A percentile compares a stretch with the other conserved stretches of the same genome.
phyloP scores from a whole-genome alignment of 2,329 filamentous ascomycete genomes.

The Paecilomyces fulvus region DNA sequence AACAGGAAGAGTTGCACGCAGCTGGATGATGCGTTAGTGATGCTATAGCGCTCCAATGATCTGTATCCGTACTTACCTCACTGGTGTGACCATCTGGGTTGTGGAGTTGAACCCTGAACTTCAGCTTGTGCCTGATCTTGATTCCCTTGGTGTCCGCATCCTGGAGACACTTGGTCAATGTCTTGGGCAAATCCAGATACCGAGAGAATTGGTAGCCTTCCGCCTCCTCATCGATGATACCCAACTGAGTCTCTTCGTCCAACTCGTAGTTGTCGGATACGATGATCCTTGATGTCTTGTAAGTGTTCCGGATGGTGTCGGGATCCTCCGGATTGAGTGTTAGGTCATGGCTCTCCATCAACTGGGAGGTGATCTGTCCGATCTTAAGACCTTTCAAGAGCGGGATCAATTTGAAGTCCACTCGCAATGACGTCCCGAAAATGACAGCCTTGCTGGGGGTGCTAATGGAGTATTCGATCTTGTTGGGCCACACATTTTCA shows the following conservation, averaged over 20 bases:
- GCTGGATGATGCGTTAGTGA: slow-evolving; percentile 36
- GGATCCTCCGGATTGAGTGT: slow-evolving; percentile 43
- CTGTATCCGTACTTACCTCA: slow-evolving; percentile 50
- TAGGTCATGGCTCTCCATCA: slow-evolving; percentile 71
- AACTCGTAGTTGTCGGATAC: slow-evolving; percentile 60
- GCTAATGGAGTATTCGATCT: slow-evolving; percentile 89
- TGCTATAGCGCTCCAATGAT: neutral
- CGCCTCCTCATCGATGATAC: slow-evolving; percentile 49
- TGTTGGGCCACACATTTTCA: slow-evolving; percentile 96
- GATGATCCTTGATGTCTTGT: slow-evolving; percentile 58
- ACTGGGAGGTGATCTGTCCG: slow-evolving; percentile 69
- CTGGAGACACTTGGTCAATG: slow-evolving; percentile 73
- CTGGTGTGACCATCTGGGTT: slow-evolving; percentile 94
- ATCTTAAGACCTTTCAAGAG: slow-evolving; percentile 81
- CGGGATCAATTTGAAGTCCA: slow-evolving; percentile 81
- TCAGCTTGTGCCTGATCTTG: slow-evolving; percentile 86
- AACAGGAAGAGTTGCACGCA: slow-evolving; percentile 81
- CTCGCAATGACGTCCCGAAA: slow-evolving; percentile 75
- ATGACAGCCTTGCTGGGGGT: slow-evolving; percentile 91
- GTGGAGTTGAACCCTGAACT: slow-evolving; percentile 80
- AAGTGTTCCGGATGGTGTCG: slow-evolving; percentile 34
- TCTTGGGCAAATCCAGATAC: slow-evolving; percentile 65
- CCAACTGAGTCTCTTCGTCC: slow-evolving; percentile 54
- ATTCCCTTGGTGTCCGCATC: slow-evolving; percentile 83
- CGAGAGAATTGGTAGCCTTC: slow-evolving; percentile 54